Evolutionary conservation across 805 yeast species (phyloP).

Genomic region (Cyberlindnera maclurae): DNA sequence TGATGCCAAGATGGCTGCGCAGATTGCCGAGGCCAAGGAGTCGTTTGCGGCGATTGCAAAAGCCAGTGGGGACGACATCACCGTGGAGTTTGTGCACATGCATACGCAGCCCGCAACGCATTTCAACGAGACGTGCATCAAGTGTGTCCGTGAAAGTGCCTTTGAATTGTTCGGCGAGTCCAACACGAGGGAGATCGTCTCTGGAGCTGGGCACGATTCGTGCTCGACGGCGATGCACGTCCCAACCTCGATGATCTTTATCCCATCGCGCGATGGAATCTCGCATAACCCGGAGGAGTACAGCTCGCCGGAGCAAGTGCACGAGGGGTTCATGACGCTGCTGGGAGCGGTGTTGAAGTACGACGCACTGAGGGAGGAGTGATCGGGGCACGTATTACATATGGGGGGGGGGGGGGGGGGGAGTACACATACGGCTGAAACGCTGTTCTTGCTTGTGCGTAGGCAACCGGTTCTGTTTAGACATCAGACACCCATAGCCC

Average conservation of each 20-base stretch:
- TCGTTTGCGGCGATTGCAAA: constrained; percentile 32
- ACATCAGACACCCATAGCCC: too few relatives aligned
- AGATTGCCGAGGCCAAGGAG: constrained; percentile 32
- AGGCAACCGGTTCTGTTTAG: too few relatives aligned
- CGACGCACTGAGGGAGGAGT: constrained; percentile 23
- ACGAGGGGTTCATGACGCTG: constrained; percentile 50
- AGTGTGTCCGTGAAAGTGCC: constrained; percentile 48
- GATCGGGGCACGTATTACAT: not conserved
- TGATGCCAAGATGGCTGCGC: constrained; percentile 34
- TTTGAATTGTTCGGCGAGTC: constrained; percentile 39
- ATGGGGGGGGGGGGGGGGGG: too few relatives aligned
- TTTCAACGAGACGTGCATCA: constrained; percentile 45
- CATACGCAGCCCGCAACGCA: constrained; percentile 49
- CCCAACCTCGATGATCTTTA: constrained; percentile 71
- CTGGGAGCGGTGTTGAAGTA: constrained; percentile 41
- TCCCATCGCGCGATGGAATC: constrained; percentile 61
- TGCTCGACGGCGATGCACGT: constrained; percentile 47
- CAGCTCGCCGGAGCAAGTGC: constrained; percentile 57
- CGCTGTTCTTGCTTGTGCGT: too few relatives aligned
- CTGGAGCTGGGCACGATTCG: constrained; percentile 76
- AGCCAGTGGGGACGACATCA: constrained; percentile 25
- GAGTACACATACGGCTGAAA: not conserved
- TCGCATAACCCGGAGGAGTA: constrained; percentile 65
- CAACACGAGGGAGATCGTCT: constrained; percentile 38
- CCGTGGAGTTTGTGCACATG: constrained; percentile 36